Percentiles rank a stretch among this genome's conserved stretches.
These are phyloP conservation scores for Suhomyces terraborum DNA, from an alignment of 1,139 yeast species.

Conservation along the genomic window DNA sequence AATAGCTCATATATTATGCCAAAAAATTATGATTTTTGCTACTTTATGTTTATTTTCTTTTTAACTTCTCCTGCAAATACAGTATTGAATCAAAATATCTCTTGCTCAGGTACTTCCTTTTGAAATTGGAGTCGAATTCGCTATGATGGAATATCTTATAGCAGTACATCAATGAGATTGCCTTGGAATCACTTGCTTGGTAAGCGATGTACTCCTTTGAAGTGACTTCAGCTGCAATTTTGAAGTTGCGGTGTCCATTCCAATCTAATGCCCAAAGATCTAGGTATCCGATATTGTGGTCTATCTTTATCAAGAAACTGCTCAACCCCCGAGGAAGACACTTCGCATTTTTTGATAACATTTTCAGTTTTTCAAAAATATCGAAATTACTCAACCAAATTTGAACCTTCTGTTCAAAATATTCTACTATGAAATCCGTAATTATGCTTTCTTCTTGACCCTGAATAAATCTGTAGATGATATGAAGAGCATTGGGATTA, in stretches of 20 bases:
- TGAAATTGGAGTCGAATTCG: background rate
- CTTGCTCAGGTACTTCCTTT: background rate
- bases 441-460: background rate
- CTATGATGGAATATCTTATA: slow-evolving; percentile 1
- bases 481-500: background rate
- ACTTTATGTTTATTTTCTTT: background rate
- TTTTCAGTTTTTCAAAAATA: background rate
- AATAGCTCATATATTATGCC: too few species aligned
- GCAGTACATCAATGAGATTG: background rate
- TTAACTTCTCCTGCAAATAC: background rate
- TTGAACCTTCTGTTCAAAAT: background rate
- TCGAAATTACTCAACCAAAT: background rate
- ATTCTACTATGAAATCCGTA: background rate
- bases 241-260: background rate
- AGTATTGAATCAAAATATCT: background rate
- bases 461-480: background rate
- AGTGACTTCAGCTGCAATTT: background rate
- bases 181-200: background rate
- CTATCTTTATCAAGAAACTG: background rate
- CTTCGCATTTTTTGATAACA: background rate
- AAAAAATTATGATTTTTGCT: too few species aligned
- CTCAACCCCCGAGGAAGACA: background rate
- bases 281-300: background rate
- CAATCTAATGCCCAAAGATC: background rate
- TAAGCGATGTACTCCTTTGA: background rate